Conservation (phyloP, 768 basidiomycete species). For the Saitozyma podzolica region DNA sequence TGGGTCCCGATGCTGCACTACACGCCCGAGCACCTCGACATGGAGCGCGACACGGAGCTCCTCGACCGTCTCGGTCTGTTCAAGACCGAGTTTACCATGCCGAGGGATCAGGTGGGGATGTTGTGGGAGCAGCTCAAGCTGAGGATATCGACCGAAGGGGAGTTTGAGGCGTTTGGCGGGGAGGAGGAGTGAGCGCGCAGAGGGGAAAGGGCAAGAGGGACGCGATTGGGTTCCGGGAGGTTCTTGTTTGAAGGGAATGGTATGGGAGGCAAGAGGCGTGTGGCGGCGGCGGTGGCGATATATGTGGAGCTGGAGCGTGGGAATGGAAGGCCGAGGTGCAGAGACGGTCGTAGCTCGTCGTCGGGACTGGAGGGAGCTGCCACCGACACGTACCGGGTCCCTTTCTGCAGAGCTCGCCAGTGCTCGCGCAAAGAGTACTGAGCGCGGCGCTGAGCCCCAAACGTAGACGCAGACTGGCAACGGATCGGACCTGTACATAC, state of each 20-base stretch:
- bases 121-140: slow-evolving; percentile 29
- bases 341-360: too few species aligned
- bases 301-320: neutral
- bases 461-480: too few species aligned
- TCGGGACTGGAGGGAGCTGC: too few species aligned
- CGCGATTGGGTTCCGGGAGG: neutral
- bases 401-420: too few species aligned
- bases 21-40: slow-evolving; percentile 35
- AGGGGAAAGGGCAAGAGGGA: neutral
- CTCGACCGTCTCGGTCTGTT: slow-evolving; percentile 36
- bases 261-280: neutral
- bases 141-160: slow-evolving; percentile 1
- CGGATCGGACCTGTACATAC: too few species aligned
- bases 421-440: too few species aligned
- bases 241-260: neutral
- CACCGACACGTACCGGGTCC: too few species aligned
- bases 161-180: neutral
- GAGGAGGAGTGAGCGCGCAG: neutral
- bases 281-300: neutral
- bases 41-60: slow-evolving; percentile 42
- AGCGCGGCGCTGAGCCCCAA: too few species aligned
- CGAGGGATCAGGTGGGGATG: slow-evolving; percentile 31
- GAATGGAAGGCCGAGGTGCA: too few species aligned
- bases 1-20: slow-evolving; percentile 38
- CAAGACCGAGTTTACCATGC: slow-evolving; percentile 29